Evolutionary conservation across 2,329 filamentous ascomycete species (phyloP).

Genomic region (Magnaporthiopsis poae): DNA sequence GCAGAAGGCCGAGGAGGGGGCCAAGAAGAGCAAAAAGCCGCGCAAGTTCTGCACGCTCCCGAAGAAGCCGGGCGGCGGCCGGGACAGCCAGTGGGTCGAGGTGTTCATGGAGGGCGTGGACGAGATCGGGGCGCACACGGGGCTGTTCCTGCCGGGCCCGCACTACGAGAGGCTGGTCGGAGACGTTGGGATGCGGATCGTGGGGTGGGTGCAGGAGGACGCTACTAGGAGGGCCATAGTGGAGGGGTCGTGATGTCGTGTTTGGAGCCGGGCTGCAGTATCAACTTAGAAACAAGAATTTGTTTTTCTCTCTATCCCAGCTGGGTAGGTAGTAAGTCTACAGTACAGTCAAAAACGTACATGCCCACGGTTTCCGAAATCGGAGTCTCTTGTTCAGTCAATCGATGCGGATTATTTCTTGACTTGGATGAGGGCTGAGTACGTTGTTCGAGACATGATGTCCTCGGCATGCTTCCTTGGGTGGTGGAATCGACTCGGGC

Average conservation of each 20-base stretch:
- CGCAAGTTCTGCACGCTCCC: slow-evolving; percentile 74
- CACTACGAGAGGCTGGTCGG: slow-evolving; percentile 71
- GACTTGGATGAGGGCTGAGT: neutral
- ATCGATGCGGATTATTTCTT: no score
- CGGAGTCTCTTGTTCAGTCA: no score
- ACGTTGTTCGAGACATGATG: neutral
- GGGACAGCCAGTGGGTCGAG: slow-evolving; percentile 65
- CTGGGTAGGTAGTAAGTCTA: no score
- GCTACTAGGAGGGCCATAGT: slow-evolving; percentile 32
- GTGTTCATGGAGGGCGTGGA: slow-evolving; percentile 76
- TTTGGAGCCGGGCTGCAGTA: no score
- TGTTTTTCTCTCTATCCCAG: no score
- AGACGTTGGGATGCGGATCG: slow-evolving; percentile 57
- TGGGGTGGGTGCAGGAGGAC: slow-evolving; percentile 61
- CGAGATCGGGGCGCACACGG: slow-evolving; percentile 76
- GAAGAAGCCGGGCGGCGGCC: slow-evolving; percentile 36
- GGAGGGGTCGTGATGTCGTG: slow-evolving; percentile 12
- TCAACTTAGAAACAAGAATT: no score
- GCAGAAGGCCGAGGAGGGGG: neutral
- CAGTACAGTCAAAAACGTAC: no score
- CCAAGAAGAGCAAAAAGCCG: slow-evolving; percentile 13
- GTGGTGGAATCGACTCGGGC: neutral
- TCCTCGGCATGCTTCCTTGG: neutral
- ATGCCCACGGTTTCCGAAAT: no score
- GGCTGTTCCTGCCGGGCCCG: slow-evolving; percentile 63